Evolutionary conservation across 352 stramenopile genomes (phyloP).

Genomic region (Thraustotheca clavata): DNA sequence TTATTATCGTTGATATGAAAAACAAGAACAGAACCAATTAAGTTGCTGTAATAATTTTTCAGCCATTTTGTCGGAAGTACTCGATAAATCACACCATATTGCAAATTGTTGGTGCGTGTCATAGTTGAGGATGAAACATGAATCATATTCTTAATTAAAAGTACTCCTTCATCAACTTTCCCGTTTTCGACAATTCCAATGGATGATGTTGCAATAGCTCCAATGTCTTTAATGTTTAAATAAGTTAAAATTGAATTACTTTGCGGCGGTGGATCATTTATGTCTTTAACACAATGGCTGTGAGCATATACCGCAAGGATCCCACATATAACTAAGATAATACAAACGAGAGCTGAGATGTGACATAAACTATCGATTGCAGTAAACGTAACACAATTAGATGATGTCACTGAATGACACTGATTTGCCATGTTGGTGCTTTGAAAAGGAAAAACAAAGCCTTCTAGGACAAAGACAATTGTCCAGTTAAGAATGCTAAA

Average conservation of each 20-base stretch:
- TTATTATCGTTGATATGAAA: background rate
- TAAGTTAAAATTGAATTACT: conserved; percentile 22
- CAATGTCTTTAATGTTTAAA: conserved; percentile 1
- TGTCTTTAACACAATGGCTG: background rate
- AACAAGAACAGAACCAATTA: background rate
- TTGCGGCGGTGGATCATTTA: background rate
- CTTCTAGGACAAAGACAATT: conserved; percentile 23
- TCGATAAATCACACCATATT: conserved; percentile 23
- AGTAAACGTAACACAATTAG: conserved; percentile 17
- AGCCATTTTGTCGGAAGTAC: conserved; percentile 3
- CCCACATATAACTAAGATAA: background rate
- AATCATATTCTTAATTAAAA: conserved; percentile 26
- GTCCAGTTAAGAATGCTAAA: conserved; percentile 22
- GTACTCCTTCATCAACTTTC: conserved; percentile 19
- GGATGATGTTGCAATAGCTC: background rate
- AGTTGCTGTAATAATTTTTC: background rate
- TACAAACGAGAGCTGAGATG: conserved; percentile 15
- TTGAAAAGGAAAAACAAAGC: background rate
- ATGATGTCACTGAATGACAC: conserved; percentile 19
- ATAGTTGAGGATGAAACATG: conserved; percentile 11
- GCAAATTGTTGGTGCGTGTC: conserved; percentile 20
- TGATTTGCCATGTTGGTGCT: conserved; percentile 3
- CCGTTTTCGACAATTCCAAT: background rate
- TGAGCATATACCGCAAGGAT: conserved; percentile 13
- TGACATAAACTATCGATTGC: conserved; percentile 17